A percentile compares a stretch with the other conserved stretches of the same genome.
phyloP scores from a whole-genome alignment of 2,329 filamentous ascomycete species.

The Epichloe typhina region DNA sequence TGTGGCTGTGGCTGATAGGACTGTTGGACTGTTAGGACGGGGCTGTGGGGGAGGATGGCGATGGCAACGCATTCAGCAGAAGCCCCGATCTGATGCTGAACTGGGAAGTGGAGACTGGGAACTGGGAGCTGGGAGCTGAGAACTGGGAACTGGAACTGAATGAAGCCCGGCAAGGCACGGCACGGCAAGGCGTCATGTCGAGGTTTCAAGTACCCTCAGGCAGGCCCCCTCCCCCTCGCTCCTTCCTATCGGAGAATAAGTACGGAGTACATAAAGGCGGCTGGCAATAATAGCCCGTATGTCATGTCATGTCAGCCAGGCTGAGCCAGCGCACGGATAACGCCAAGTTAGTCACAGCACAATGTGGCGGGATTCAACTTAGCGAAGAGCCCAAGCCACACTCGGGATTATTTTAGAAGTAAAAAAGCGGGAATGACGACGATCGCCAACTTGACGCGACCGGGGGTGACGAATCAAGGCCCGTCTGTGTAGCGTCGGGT shows the following conservation, averaged over 20 bases:
- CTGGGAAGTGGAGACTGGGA: neutral
- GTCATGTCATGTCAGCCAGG: too few species aligned
- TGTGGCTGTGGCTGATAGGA: neutral
- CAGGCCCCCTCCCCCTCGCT: too few species aligned
- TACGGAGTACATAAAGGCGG: neutral
- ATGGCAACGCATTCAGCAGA: neutral
- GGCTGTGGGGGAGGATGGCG: neutral
- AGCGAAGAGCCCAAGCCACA: neutral
- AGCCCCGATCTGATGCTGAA: neutral
- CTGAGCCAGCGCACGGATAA: too few species aligned
- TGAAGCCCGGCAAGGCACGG: neutral
- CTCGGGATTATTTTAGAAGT: neutral
- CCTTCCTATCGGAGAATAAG: neutral
- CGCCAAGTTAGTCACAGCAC: too few species aligned
- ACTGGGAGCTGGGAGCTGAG: too few species aligned
- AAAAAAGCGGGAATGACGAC: neutral
- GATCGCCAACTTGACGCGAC: neutral
- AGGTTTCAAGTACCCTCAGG: too few species aligned
- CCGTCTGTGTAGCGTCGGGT: too few species aligned
- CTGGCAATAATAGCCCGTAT: neutral
- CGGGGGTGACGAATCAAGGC: too few species aligned
- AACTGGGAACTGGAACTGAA: too few species aligned
- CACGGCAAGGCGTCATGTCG: neutral
- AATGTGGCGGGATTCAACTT: too few species aligned
- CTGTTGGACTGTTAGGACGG: neutral